phyloP scores from a whole-genome alignment of 2,329 filamentous ascomycete species.

The Coniochaeta sp. region DNA sequence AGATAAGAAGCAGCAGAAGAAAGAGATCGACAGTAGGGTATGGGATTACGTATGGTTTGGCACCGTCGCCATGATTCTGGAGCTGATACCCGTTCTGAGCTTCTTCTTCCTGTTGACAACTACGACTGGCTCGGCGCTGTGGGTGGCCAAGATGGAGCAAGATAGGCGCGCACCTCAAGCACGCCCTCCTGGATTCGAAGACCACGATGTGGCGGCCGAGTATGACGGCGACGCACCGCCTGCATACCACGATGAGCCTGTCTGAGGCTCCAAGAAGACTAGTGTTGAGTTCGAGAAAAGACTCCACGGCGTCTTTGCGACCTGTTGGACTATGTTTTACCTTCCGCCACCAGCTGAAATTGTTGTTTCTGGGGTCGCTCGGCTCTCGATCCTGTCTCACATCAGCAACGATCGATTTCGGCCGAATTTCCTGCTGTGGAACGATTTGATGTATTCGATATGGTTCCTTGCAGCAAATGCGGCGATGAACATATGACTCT shows the following conservation, averaged over 20 bases:
- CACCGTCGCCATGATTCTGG: slow-evolving; percentile 71
- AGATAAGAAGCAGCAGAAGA: slow-evolving; percentile 64
- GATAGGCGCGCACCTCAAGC: slow-evolving; percentile 22
- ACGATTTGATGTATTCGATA: background rate
- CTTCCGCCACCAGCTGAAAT: background rate
- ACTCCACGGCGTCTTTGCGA: background rate
- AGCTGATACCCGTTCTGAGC: slow-evolving; percentile 83
- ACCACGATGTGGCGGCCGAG: slow-evolving; percentile 11
- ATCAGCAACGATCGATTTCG: background rate
- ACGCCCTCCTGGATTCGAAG: slow-evolving; percentile 3
- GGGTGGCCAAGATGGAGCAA: slow-evolving; percentile 73
- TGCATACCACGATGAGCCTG: slow-evolving; percentile 4
- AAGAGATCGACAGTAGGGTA: slow-evolving; percentile 56
- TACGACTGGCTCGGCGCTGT: slow-evolving; percentile 76
- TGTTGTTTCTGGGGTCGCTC: background rate
- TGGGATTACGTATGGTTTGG: slow-evolving; percentile 95
- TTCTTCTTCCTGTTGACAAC: slow-evolving; percentile 92
- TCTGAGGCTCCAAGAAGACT: background rate
- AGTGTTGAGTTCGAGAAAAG: background rate
- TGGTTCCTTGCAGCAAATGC: background rate
- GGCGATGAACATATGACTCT: background rate
- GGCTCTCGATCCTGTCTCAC: background rate
- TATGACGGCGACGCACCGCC: slow-evolving; percentile 9
- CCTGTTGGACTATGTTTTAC: background rate
- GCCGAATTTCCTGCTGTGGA: background rate